Conservation (phyloP, 768 basidiomycete genomes). For the Lactarius trivialis region DNA sequence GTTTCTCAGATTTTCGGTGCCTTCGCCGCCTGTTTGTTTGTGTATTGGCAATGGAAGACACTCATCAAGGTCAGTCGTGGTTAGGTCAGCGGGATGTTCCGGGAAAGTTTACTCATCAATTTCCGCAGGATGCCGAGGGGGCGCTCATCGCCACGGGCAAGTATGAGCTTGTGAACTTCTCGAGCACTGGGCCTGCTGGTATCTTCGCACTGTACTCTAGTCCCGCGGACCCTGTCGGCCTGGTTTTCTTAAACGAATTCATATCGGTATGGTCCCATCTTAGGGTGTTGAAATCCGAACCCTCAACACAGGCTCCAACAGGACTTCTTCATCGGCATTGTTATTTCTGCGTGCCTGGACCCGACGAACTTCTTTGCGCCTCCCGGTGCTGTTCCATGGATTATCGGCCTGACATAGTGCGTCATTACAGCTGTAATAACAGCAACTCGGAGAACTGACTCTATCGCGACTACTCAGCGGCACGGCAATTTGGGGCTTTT, state of each 20-base stretch:
- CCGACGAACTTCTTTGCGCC: slow-evolving; percentile 29
- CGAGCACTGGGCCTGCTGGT: slow-evolving; percentile 32
- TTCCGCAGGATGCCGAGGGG: slow-evolving; percentile 25
- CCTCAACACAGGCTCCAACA: background rate
- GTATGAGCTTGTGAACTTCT: slow-evolving; percentile 33
- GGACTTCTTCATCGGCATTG: slow-evolving; percentile 26
- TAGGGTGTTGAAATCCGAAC: background rate
- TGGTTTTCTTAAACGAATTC: slow-evolving; percentile 37
- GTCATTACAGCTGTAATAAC: background rate
- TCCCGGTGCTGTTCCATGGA: slow-evolving; percentile 24
- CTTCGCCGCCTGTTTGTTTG: slow-evolving; percentile 27
- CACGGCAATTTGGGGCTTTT: slow-evolving; percentile 26
- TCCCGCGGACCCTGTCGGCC: slow-evolving; percentile 30
- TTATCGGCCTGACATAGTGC: slow-evolving; percentile 27
- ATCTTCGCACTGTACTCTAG: slow-evolving; percentile 35
- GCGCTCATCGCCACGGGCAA: slow-evolving; percentile 28
- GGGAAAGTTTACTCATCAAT: background rate
- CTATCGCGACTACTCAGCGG: slow-evolving; percentile 11
- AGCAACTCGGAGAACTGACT: background rate
- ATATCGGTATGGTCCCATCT: slow-evolving; percentile 27
- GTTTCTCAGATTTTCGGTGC: slow-evolving; percentile 31
- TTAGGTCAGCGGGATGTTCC: background rate
- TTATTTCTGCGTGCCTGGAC: slow-evolving; percentile 26
- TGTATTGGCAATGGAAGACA: slow-evolving; percentile 28
- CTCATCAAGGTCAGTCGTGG: slow-evolving; percentile 18